These are phyloP conservation scores for Quercus mongolica DNA, from an alignment of 306 rosid genomes.

Conservation along the genomic window DNA sequence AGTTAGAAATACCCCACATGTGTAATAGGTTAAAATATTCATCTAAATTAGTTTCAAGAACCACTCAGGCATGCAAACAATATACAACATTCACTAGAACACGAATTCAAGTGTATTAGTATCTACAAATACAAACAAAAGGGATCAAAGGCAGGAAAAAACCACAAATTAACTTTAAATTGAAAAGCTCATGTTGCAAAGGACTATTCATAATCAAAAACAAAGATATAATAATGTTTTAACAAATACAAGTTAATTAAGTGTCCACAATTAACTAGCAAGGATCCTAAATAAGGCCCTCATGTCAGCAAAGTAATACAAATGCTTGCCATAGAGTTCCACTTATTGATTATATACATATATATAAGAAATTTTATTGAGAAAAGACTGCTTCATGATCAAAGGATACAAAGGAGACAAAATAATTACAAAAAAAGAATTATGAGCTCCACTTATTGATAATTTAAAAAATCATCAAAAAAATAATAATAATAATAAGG, in stretches of 20 bases:
- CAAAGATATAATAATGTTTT: background rate
- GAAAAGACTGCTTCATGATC: background rate
- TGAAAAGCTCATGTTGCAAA: background rate
- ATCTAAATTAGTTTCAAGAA: background rate
- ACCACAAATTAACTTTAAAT: background rate
- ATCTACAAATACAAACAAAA: background rate
- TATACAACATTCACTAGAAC: background rate
- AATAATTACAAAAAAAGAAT: no score
- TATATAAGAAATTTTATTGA: no score
- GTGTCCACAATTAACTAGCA: background rate
- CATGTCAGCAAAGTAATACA: background rate
- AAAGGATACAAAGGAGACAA: background rate
- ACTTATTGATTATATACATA: background rate
- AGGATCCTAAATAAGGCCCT: background rate
- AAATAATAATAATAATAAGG: background rate
- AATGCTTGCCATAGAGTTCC: background rate
- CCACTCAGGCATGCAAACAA: background rate
- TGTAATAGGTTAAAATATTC: background rate
- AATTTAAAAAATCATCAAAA: no score
- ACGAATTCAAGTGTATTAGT: background rate
- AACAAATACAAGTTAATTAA: background rate
- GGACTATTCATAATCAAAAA: background rate
- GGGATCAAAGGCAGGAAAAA: background rate
- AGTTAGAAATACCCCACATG: conserved; percentile 17
- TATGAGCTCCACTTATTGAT: no score